Base-by-base conservation (phyloP, 257 asterid species). In the Verbena officinalis region DNA sequence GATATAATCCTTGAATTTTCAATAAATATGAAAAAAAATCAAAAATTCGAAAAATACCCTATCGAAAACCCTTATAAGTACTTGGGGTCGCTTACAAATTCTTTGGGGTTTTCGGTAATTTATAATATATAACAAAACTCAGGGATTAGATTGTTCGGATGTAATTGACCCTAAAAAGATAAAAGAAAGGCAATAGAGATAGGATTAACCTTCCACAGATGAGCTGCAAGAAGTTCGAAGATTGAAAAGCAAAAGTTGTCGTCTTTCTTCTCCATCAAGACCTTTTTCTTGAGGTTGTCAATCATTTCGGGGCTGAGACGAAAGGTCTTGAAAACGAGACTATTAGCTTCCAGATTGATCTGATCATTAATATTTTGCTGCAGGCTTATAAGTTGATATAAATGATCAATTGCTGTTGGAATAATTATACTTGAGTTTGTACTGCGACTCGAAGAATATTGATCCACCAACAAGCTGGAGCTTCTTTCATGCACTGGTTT, bases 171-270 rank as follows among this genome's bases (percentile, higher is more conserved):
- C n/a, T n/a, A 33, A 22, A 24, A 20, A 17, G 9, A 34, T 5
- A 51, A 16, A 36, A 67, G 5, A 44, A 8, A 38, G 9, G 15
- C 15, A 8, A 38, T 27, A 27, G 33, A 23, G 38, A 40, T 12
- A 16, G 31, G 19, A 23, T 4, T 11, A 42, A 73, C 78, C 78
- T 73, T 73, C 78, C 74, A 73, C 1, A 68, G 57, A 50, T 73
- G 78, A 54, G 78, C 74, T 56, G 78, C 73, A 62, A 73, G 70
- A 23, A 67, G 1, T 46, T 73, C 74, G 34, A 73, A 73, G 24
- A 70, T 43, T 4, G 74, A 67, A 73, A 38, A 73, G 16, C 48
- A 22, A n/a, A 46, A 38, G 9, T 46, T 39, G 17, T 21, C 69
- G 17, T 21, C 69, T 6, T 22, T 27, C n/a, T 62, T 38, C 38